These are phyloP conservation scores for Anaeromyces robustus DNA, from an alignment of 192 early-diverging fungal genomes.

Conservation along the genomic window DNA sequence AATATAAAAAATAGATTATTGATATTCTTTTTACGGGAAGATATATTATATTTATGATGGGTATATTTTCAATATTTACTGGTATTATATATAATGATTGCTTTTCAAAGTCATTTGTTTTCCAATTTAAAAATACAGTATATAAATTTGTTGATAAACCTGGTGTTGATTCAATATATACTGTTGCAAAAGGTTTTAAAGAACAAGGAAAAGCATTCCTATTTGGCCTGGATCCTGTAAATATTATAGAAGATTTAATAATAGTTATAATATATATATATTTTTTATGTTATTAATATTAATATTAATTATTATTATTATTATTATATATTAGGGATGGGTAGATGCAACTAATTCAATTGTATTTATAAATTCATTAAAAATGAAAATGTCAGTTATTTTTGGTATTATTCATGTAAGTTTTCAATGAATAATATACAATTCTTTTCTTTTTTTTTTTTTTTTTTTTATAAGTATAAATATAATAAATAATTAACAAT, in stretches of 20 bases:
- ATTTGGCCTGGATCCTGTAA: conserved; percentile 63
- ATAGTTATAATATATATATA: too few relatives aligned
- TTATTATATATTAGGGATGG: conserved; percentile 42
- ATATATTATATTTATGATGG: conserved; percentile 97
- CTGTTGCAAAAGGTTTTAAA: background rate
- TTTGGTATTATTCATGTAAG: conserved; percentile 65
- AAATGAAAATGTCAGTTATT: conserved; percentile 98
- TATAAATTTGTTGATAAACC: conserved; percentile 35
- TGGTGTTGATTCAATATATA: conserved; percentile 31
- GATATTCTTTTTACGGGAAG: conserved; percentile 84
- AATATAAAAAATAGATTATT: conserved; percentile 36
- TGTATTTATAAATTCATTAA: conserved; percentile 96
- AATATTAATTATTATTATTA: too few relatives aligned
- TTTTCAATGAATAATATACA: background rate
- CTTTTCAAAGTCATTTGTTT: conserved; percentile 65
- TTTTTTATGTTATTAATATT: too few relatives aligned
- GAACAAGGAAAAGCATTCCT: conserved; percentile 45
- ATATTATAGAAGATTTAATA: too few relatives aligned
- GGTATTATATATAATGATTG: conserved; percentile 97
- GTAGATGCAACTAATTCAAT: conserved; percentile 83
- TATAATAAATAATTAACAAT: background rate
- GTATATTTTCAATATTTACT: conserved; percentile 89
- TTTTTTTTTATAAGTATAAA: too few relatives aligned
- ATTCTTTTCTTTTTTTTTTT: too few relatives aligned
- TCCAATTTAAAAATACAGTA: conserved; percentile 67